A percentile compares a stretch with the other conserved stretches of the same genome.
Evolutionary conservation across 1,284 basidiomycete genomes (phyloP).

Genomic region (Bondarzewia mesenterica): DNA sequence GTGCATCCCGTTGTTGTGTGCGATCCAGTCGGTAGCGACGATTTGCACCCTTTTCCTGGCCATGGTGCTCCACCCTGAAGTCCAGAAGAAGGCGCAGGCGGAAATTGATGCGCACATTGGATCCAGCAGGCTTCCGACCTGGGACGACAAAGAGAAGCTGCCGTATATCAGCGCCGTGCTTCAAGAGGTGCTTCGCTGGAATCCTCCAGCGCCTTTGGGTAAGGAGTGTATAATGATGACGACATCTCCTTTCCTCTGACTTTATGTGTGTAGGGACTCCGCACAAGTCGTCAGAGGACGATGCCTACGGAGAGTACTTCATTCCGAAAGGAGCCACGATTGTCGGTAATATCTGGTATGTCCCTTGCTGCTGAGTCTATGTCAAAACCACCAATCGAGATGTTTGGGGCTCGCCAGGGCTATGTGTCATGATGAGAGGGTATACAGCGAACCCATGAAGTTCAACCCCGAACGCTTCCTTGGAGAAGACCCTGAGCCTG

Average conservation of each 20-base stretch:
- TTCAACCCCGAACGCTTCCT: neutral
- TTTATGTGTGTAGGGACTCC: neutral
- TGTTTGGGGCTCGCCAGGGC: neutral
- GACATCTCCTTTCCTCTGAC: neutral
- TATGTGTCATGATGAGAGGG: neutral
- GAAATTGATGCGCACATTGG: slow-evolving; percentile 16
- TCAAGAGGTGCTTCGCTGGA: slow-evolving; percentile 7
- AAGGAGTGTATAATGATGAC: neutral
- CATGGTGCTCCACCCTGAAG: slow-evolving; percentile 13
- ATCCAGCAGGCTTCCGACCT: slow-evolving; percentile 10
- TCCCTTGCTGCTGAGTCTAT: neutral
- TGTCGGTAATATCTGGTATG: neutral
- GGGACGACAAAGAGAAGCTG: slow-evolving; percentile 11
- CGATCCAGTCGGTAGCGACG: neutral
- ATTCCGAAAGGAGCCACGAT: neutral
- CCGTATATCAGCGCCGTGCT: slow-evolving; percentile 15
- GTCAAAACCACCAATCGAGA: neutral
- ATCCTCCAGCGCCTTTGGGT: neutral
- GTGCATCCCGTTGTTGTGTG: neutral
- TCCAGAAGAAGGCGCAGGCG: slow-evolving; percentile 14
- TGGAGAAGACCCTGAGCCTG: neutral
- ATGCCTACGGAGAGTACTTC: neutral
- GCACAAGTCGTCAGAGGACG: neutral
- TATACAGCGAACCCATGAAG: neutral
- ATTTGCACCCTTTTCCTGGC: slow-evolving; percentile 12